Conservation (phyloP, 768 basidiomycete genomes). For the Candolleomyces aberdarensis region DNA sequence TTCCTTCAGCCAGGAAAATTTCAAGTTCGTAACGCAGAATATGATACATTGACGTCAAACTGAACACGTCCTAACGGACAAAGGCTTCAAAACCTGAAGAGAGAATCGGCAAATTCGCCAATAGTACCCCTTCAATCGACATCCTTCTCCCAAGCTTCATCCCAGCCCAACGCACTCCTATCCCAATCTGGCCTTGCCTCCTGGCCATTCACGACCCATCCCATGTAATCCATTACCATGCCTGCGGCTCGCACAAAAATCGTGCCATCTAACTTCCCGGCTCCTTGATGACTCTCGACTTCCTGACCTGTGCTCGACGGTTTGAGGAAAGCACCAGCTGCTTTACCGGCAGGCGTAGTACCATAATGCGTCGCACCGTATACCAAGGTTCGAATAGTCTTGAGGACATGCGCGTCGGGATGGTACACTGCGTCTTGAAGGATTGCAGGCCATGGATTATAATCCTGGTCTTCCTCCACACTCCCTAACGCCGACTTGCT, state of each 20-base stretch:
- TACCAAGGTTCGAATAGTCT: conserved; percentile 45
- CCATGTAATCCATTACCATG: conserved; percentile 50
- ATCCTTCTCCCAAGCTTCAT: conserved; percentile 49
- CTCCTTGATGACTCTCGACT: conserved; percentile 45
- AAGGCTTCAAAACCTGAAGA: too few relatives aligned
- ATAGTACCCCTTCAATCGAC: background rate
- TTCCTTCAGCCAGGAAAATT: too few relatives aligned
- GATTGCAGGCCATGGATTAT: conserved; percentile 53
- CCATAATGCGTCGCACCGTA: conserved; percentile 50
- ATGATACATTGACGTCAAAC: too few relatives aligned
- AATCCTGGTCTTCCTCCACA: conserved; percentile 30
- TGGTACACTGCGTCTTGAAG: conserved; percentile 44
- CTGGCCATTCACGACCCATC: conserved; percentile 56
- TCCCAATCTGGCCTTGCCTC: conserved; percentile 47
- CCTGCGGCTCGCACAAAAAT: conserved; percentile 58
- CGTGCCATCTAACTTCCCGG: conserved; percentile 47
- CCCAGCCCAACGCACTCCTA: conserved; percentile 56
- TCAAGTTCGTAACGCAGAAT: too few relatives aligned
- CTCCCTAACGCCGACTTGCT: conserved; percentile 29
- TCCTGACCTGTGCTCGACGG: conserved; percentile 8
- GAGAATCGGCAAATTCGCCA: too few relatives aligned
- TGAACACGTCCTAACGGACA: too few relatives aligned
- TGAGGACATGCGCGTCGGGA: conserved; percentile 50
- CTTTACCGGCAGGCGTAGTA: conserved; percentile 32
- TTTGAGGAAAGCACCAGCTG: conserved; percentile 35